phyloP scores from a whole-genome alignment of 1,139 yeast species.

The Pichia sp. region DNA sequence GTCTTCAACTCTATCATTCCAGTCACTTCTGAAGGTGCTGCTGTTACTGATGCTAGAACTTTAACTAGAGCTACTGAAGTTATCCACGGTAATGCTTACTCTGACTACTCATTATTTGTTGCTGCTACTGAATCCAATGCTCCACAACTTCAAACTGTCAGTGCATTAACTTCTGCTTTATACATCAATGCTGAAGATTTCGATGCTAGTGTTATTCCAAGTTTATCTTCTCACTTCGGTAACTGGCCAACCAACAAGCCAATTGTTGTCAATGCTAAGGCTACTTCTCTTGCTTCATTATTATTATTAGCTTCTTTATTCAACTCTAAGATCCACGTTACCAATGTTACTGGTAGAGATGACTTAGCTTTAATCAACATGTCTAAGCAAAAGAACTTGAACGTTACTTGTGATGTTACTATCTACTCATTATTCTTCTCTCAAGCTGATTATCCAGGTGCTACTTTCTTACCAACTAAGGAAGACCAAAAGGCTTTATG shows the following conservation, averaged over 20 bases:
- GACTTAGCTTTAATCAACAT: conserved; percentile 83
- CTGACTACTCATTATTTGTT: conserved; percentile 80
- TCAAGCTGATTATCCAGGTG: conserved; percentile 68
- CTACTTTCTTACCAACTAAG: conserved; percentile 71
- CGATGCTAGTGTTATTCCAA: conserved; percentile 63
- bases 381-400: conserved; percentile 79
- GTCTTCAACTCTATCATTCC: conserved; percentile 84
- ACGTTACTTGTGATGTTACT: conserved; percentile 89
- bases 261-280: conserved; percentile 87
- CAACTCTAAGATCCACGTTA: conserved; percentile 82
- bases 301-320: conserved; percentile 87
- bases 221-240: conserved; percentile 75
- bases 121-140: conserved; percentile 80
- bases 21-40: conserved; percentile 59
- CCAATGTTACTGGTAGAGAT: conserved; percentile 77
- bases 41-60: conserved; percentile 62
- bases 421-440: conserved; percentile 77
- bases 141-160: conserved; percentile 58
- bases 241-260: conserved; percentile 86
- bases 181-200: conserved; percentile 80
- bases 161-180: conserved; percentile 72
- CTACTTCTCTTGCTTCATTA: conserved; percentile 90
- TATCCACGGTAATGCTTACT: conserved; percentile 57
- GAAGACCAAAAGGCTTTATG: conserved; percentile 83
- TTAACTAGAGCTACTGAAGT: conserved; percentile 62